Evolutionary conservation across 2,329 filamentous ascomycete genomes (phyloP), one percentile per base, ranked within the genome.

Genomic region (Acrodontium crateriforme): DNA sequence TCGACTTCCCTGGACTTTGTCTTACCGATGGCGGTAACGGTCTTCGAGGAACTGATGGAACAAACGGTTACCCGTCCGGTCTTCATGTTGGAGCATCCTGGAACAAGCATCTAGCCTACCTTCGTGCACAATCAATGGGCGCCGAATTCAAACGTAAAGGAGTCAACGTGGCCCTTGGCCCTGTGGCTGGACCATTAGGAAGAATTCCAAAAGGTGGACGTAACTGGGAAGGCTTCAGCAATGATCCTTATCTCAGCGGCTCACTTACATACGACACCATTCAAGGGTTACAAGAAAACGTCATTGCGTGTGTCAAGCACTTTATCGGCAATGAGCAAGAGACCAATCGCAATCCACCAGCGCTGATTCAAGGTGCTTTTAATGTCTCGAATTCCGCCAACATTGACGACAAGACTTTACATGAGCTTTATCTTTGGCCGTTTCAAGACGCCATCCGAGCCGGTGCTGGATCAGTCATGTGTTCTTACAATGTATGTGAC

Each of bases 361-460:
- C 0, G 8, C 16, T 29, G 11, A 29, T 25, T n/a, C 27, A 8
- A 18, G 27, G 3, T 15, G 28, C 22, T 12, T 15, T 33, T 13
- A 33, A 36, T 21, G 31, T 29, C 14, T 36, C 38, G 2, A 28
- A 73, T 6, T 72, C 74, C 32, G 60, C 71, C 16, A 44, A 44
- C 24, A 25, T 45, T n/a, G 40, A 39, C 9, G 39, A 42, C 25
- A 35, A 33, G 25, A 30, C 32, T 5, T 16, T 41, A 31, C 42
- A 45, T 17, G 42, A 45, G 35, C 30, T 44, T 13, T 42, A 43
- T 27, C 21, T 44, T 16, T 44, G 35, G 67, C 74, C 75, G 2
- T 82, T 78, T 41, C 71, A 71, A 2, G 74, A 81, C 44, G 70
- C 75, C 2, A 67, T 81, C 15, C 64, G 65, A 38, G 68, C 75